phyloP scores from a whole-genome alignment of 768 basidiomycete species.

The Termitomyces sp. region DNA sequence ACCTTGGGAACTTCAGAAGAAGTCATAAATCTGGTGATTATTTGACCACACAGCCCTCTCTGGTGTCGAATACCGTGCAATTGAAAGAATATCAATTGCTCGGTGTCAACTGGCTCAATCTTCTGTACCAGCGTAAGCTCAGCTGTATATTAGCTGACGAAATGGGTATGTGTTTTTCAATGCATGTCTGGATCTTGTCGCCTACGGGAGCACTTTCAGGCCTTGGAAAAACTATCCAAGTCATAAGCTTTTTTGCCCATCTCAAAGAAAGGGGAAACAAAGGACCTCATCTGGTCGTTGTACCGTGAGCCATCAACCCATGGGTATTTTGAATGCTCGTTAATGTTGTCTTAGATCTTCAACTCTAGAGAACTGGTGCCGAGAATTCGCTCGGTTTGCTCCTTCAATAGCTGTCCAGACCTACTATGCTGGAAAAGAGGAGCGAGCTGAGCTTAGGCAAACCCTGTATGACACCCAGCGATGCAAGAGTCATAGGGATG shows the following conservation, averaged over 20 bases:
- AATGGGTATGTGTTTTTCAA: constrained; percentile 68
- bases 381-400: constrained; percentile 91
- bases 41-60: constrained; percentile 67
- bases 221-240: constrained; percentile 97
- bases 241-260: constrained; percentile 93
- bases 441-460: constrained; percentile 68
- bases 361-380: constrained; percentile 96
- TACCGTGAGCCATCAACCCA: constrained; percentile 63
- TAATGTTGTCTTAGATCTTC: constrained; percentile 59
- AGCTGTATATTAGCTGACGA: constrained; percentile 98
- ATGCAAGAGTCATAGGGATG: constrained; percentile 36
- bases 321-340: background rate
- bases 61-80: constrained; percentile 58
- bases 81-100: constrained; percentile 97
- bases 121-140: constrained; percentile 72
- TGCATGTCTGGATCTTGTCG: background rate
- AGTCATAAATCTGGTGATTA: constrained; percentile 52
- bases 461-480: constrained; percentile 60
- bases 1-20: constrained; percentile 32
- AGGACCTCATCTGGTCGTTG: constrained; percentile 91
- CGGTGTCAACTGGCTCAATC: constrained; percentile 95
- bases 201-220: constrained; percentile 44
- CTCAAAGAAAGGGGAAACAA: constrained; percentile 72
- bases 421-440: constrained; percentile 92
- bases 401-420: constrained; percentile 81